phyloP scores from a whole-genome alignment of 352 stramenopile genomes.

The Globisporangium splendens region DNA sequence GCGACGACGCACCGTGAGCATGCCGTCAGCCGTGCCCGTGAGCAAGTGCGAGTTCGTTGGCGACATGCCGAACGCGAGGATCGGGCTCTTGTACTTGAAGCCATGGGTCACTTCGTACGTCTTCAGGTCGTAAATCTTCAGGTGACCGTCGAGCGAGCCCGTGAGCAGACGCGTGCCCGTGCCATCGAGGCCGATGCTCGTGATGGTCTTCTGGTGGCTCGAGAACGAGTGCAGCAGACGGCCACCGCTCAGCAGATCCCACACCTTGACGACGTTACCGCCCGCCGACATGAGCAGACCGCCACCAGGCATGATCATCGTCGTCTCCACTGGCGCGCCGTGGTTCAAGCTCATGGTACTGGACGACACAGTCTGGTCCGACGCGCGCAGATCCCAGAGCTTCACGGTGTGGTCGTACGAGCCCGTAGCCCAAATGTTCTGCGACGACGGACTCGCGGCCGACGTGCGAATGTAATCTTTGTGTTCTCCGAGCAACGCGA shows the following conservation, averaged over 20 bases:
- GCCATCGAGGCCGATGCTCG: conserved; percentile 83
- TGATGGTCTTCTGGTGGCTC: conserved; percentile 95
- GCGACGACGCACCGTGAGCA: conserved; percentile 79
- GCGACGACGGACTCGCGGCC: conserved; percentile 61
- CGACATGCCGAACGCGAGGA: conserved; percentile 82
- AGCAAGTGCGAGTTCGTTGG: conserved; percentile 84
- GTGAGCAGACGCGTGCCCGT: conserved; percentile 87
- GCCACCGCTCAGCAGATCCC: conserved; percentile 89
- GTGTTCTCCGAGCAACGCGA: conserved; percentile 78
- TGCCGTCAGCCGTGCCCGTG: conserved; percentile 69
- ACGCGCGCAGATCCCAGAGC: conserved; percentile 88
- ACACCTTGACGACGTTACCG: conserved; percentile 90
- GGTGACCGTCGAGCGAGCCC: conserved; percentile 86
- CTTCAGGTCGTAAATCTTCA: conserved; percentile 93
- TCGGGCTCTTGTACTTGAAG: conserved; percentile 84
- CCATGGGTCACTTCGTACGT: conserved; percentile 89
- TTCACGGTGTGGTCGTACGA: conserved; percentile 93
- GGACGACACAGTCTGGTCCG: conserved; percentile 50
- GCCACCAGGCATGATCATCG: conserved; percentile 83
- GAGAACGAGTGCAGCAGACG: conserved; percentile 86
- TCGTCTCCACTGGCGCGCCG: conserved; percentile 85
- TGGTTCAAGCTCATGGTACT: conserved; percentile 71
- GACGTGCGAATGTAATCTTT: conserved; percentile 87
- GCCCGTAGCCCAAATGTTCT: conserved; percentile 82
- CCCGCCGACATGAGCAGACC: conserved; percentile 82